Base-by-base conservation (phyloP, 169 alveolate species). In the Eimeria acervulina region DNA sequence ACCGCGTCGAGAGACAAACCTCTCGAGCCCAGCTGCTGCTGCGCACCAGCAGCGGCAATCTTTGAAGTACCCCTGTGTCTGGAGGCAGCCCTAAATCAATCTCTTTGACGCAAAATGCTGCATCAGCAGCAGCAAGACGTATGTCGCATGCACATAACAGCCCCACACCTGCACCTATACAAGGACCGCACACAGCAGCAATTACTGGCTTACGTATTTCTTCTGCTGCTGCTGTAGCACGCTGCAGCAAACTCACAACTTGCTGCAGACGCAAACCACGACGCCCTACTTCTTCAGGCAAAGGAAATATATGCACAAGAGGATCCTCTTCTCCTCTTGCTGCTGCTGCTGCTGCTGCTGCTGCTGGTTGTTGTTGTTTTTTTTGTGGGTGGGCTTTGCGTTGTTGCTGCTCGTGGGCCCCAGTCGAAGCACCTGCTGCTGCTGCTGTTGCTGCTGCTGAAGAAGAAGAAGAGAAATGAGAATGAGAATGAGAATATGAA, bases 141-240 rank as follows among this genome's bases (percentile, higher is more conserved):
- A 98, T 95, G 76, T 97, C 98, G 72, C 98, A 97, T 33, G 98
- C 97, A 47, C 97, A 63, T 6, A 95, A 33, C 13, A 98, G 40
- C 47, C 96, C 98, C 52, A 97, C 90, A 17, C 98, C 98, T 12
- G 96, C 98, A 28, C 98, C 98, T 0, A 97, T 63, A 52, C 97
- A 96, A 42, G 87, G 92, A 8, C 98, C 98, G 7, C 70, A 83
- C 26, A 96, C 68, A 8, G 97, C 97, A n/a, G 97, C 97, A 13
- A 98, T 96, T 12, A 98, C 98, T 2, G 98, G 98, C 12, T 97
- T 96, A 89, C 96, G 80, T 55, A 97, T 95, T 10, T 42, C 44
- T 72, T 97, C 98, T 47, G 83, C 21, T 10, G 55, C n/a, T 19
- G 74, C 7, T 19, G 51, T 42, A 7, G 55, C 55, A 7, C 19